These are phyloP conservation scores for Gracilariopsis chorda DNA, from an alignment of 23 red algal genomes.

Conservation along the genomic window DNA sequence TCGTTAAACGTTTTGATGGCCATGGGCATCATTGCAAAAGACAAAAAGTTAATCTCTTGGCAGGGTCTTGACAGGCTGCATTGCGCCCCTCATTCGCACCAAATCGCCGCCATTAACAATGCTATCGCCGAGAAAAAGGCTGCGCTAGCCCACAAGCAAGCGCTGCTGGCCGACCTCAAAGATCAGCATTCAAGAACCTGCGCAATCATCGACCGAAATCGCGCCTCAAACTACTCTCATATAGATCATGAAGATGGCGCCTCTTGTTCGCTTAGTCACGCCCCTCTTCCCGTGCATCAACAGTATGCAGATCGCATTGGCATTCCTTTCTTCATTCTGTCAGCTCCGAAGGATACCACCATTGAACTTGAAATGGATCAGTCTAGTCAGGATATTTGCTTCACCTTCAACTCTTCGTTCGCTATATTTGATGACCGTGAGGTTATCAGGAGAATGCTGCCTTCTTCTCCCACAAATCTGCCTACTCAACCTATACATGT, in stretches of 20 bases:
- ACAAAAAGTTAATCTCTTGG: slow-evolving; percentile 87
- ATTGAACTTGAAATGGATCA: slow-evolving; percentile 80
- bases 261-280: neutral
- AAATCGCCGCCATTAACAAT: neutral
- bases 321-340: slow-evolving; percentile 76
- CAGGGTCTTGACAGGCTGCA: slow-evolving; percentile 64
- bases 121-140: slow-evolving; percentile 16
- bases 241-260: neutral
- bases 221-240: neutral
- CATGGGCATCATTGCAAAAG: slow-evolving; percentile 90
- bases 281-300: slow-evolving; percentile 11
- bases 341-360: slow-evolving; percentile 56
- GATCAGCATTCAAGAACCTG: neutral
- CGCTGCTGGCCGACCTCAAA: neutral
- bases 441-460: slow-evolving; percentile 54
- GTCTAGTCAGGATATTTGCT: slow-evolving; percentile 67
- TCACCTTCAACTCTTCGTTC: slow-evolving; percentile 72
- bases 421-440: slow-evolving; percentile 77
- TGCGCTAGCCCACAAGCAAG: neutral
- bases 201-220: slow-evolving; percentile 2
- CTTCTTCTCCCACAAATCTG: neutral
- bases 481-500: slow-evolving; percentile 12
- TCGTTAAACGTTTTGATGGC: slow-evolving; percentile 97
- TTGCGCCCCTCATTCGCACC: neutral
- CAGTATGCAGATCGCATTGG: slow-evolving; percentile 60